Conservation (phyloP, 116 monocot genomes). For the Dioscorea cayenensis region DNA sequence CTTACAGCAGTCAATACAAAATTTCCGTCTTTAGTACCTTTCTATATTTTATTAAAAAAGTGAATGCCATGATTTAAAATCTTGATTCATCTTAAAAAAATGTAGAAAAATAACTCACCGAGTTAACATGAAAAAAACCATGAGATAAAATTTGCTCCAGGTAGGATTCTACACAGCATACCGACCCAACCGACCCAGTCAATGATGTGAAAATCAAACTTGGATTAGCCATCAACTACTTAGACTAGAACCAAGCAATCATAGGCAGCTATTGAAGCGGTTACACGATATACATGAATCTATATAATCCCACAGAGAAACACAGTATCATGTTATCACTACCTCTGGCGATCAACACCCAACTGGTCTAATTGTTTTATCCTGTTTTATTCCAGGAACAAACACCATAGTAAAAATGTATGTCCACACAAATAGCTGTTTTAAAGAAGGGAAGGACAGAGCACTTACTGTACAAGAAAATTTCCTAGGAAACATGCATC, state of each 20-base stretch:
- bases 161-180: constrained; percentile 96
- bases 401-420: constrained; percentile 98
- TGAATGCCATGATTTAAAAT: too few species aligned
- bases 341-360: constrained; percentile 96
- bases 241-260: neutral
- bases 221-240: neutral
- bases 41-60: too few species aligned
- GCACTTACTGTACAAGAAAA: neutral
- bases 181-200: constrained; percentile 59
- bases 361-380: constrained; percentile 89
- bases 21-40: too few species aligned
- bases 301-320: neutral
- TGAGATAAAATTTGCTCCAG: constrained; percentile 96
- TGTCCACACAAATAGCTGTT: neutral
- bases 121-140: constrained; percentile 99
- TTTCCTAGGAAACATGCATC: too few species aligned
- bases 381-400: constrained; percentile 98
- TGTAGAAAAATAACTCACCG: constrained; percentile 45
- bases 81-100: neutral
- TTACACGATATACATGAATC: neutral
- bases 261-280: constrained; percentile 1
- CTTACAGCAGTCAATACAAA: too few species aligned
- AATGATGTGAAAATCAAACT: constrained; percentile 7
- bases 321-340: neutral
- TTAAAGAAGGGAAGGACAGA: neutral